Percentiles rank a stretch among this genome's conserved stretches.
Conservation (phyloP, 768 basidiomycete genomes). For the Pisolithus microcarpus region DNA sequence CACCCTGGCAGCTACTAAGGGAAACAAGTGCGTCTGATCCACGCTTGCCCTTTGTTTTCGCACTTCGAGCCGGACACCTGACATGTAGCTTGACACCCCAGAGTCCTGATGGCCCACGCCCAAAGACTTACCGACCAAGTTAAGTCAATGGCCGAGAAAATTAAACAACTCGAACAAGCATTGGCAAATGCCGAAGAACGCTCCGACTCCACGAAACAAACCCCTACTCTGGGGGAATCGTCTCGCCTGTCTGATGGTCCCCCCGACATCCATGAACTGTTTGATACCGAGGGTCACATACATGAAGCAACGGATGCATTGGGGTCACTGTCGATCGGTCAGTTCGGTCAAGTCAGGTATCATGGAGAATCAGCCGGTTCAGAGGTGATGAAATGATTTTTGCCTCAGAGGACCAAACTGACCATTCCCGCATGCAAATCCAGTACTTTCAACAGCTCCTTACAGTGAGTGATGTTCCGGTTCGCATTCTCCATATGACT, state of each 20-base stretch:
- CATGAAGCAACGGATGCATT: slow-evolving; percentile 31
- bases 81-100: slow-evolving; percentile 11
- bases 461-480: background rate
- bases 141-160: slow-evolving; percentile 33
- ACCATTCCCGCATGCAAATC: background rate
- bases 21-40: slow-evolving; percentile 41
- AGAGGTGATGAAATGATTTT: slow-evolving; percentile 32
- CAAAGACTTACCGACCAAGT: slow-evolving; percentile 43
- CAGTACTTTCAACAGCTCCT: slow-evolving; percentile 37
- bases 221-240: slow-evolving; percentile 12
- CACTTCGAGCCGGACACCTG: slow-evolving; percentile 2
- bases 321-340: slow-evolving; percentile 43
- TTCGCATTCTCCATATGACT: background rate
- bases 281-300: slow-evolving; percentile 17
- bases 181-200: slow-evolving; percentile 24
- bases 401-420: background rate
- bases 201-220: slow-evolving; percentile 9
- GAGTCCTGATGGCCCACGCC: slow-evolving; percentile 46
- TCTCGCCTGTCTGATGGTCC: slow-evolving; percentile 2
- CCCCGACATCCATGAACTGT: slow-evolving; percentile 10
- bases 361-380: slow-evolving; percentile 44
- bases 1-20: slow-evolving; percentile 46
- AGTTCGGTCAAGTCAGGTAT: slow-evolving; percentile 43
- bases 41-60: background rate
- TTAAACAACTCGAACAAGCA: slow-evolving; percentile 41